These are phyloP conservation scores for Striga asiatica DNA, from an alignment of 257 asterid species.

Conservation along the genomic window DNA sequence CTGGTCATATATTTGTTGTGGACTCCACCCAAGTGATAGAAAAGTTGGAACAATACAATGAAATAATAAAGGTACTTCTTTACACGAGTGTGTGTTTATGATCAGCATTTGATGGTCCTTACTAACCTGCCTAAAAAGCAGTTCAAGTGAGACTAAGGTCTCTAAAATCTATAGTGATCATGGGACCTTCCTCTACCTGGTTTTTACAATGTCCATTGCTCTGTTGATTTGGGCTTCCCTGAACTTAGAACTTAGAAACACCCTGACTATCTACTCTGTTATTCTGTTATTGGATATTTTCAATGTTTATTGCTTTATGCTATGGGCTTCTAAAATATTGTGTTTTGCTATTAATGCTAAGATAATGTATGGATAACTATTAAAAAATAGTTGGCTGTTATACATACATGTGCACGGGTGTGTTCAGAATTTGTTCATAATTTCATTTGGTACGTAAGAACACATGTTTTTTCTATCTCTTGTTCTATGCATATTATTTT, in stretches of 20 bases:
- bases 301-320: not conserved
- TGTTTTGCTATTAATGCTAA: not conserved
- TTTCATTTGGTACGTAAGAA: too few species aligned
- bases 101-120: too few species aligned
- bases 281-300: slow-evolving; percentile 10
- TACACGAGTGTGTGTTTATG: not conserved
- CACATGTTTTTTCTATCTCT: too few species aligned
- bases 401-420: too few species aligned
- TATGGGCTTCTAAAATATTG: not conserved
- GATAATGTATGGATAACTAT: too few species aligned
- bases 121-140: slow-evolving; percentile 7
- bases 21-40: slow-evolving; percentile 75
- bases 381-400: too few species aligned
- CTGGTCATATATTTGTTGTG: slow-evolving; percentile 92
- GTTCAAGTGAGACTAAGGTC: not conserved
- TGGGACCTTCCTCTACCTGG: not conserved
- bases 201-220: not conserved
- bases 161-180: not conserved
- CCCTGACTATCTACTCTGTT: not conserved
- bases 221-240: not conserved
- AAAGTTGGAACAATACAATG: slow-evolving; percentile 82
- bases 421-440: too few species aligned
- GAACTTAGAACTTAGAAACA: not conserved
- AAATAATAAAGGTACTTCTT: slow-evolving; percentile 51
- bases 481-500: too few species aligned